Percentiles rank a stretch among this genome's conserved stretches.
phyloP scores from a whole-genome alignment of 2,329 filamentous ascomycete genomes.

The Sclerotinia borealis region DNA sequence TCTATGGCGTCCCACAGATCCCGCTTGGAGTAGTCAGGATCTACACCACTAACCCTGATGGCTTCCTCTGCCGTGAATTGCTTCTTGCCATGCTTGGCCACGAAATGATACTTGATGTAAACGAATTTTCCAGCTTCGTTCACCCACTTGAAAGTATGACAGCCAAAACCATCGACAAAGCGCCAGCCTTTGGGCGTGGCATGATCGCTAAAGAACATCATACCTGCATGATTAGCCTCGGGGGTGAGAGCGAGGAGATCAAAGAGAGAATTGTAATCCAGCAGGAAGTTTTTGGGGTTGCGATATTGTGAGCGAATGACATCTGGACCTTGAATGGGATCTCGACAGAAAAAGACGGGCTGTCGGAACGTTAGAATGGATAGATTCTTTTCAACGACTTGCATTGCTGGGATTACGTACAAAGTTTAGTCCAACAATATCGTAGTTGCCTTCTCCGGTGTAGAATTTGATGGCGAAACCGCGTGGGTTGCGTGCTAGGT shows the following conservation, averaged over 20 bases:
- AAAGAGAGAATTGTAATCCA: constrained; percentile 24
- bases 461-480: constrained; percentile 46
- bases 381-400: neutral
- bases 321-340: constrained; percentile 64
- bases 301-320: constrained; percentile 70
- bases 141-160: constrained; percentile 50
- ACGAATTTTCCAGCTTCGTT: constrained; percentile 48
- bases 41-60: constrained; percentile 20
- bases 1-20: constrained; percentile 49
- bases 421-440: constrained; percentile 21
- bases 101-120: constrained; percentile 48
- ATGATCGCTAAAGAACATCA: constrained; percentile 52
- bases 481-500: constrained; percentile 40
- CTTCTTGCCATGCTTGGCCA: constrained; percentile 46
- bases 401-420: neutral
- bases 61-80: constrained; percentile 45
- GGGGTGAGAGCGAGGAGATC: constrained; percentile 34
- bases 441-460: constrained; percentile 45
- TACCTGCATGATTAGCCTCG: constrained; percentile 51
- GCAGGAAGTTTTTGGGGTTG: constrained; percentile 44
- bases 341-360: constrained; percentile 66
- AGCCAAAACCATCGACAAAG: constrained; percentile 48
- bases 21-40: constrained; percentile 44
- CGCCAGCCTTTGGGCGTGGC: constrained; percentile 49
- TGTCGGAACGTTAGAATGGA: neutral